Percentiles rank a stretch among this genome's conserved stretches.
phyloP scores from a whole-genome alignment of 176 grass and related monocot genomes.

The Saccharum officinarum region DNA sequence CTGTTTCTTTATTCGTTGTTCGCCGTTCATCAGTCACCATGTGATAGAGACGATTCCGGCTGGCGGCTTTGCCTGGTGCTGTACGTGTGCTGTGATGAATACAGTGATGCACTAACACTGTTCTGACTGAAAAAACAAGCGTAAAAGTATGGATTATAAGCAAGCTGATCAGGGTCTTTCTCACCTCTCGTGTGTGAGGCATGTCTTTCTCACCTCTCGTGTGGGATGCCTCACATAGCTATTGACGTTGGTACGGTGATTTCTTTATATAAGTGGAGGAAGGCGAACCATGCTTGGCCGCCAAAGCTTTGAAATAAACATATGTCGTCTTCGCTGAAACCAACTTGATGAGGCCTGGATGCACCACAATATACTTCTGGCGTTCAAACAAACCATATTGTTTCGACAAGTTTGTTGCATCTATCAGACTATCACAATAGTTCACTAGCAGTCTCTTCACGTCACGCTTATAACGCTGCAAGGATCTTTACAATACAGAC shows the following conservation, averaged over 20 bases:
- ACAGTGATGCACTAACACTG: not conserved
- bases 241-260: not conserved
- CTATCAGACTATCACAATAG: too few species aligned
- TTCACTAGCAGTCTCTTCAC: not conserved
- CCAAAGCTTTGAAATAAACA: not conserved
- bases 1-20: not conserved
- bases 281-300: not conserved
- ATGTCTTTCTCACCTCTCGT: not conserved
- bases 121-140: too few species aligned
- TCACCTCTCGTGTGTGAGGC: too few species aligned
- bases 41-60: not conserved
- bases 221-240: not conserved
- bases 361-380: not conserved
- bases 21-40: not conserved
- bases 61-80: not conserved
- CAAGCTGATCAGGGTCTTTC: too few species aligned
- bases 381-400: not conserved
- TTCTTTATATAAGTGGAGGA: not conserved
- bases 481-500: not conserved
- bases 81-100: not conserved
- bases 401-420: too few species aligned
- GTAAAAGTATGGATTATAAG: too few species aligned
- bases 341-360: not conserved
- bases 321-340: not conserved
- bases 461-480: not conserved